These are phyloP conservation scores for Hypoxylon rickii DNA, from an alignment of 495 filamentous ascomycete genomes.

Conservation along the genomic window DNA sequence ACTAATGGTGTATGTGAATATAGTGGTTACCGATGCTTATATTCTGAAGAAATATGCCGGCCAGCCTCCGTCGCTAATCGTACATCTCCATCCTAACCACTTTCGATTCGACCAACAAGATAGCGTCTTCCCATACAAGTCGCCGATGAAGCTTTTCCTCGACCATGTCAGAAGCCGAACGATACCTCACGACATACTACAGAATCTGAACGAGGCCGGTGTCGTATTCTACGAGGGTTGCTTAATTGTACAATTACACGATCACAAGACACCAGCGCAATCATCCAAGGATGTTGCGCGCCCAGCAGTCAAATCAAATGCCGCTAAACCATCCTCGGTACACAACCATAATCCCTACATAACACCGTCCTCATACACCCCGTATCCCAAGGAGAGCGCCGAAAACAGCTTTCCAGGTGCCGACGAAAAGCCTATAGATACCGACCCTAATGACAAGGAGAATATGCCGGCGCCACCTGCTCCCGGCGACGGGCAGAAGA, in stretches of 20 bases:
- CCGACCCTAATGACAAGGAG: constrained; percentile 45
- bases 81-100: constrained; percentile 83
- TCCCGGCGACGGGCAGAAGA: constrained; percentile 53
- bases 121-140: constrained; percentile 86
- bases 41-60: constrained; percentile 83
- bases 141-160: constrained; percentile 83
- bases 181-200: constrained; percentile 58
- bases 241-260: constrained; percentile 88
- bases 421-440: constrained; percentile 37
- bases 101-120: constrained; percentile 96
- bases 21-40: constrained; percentile 71
- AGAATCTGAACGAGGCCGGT: constrained; percentile 62
- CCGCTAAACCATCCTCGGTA: constrained; percentile 73
- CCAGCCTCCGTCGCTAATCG: constrained; percentile 74
- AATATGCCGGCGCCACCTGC: constrained; percentile 57
- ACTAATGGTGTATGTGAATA: background rate
- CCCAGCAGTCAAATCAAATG: constrained; percentile 60
- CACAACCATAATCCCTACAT: constrained; percentile 88
- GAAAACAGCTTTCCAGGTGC: constrained; percentile 41
- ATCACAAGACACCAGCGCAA: constrained; percentile 73
- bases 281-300: constrained; percentile 62
- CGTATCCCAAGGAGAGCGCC: constrained; percentile 68
- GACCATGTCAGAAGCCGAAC: constrained; percentile 64
- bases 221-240: constrained; percentile 95
- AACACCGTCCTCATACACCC: constrained; percentile 84